Base-by-base conservation (phyloP, 202 grass and related monocot species). In the Miscanthus sacchariflorus region DNA sequence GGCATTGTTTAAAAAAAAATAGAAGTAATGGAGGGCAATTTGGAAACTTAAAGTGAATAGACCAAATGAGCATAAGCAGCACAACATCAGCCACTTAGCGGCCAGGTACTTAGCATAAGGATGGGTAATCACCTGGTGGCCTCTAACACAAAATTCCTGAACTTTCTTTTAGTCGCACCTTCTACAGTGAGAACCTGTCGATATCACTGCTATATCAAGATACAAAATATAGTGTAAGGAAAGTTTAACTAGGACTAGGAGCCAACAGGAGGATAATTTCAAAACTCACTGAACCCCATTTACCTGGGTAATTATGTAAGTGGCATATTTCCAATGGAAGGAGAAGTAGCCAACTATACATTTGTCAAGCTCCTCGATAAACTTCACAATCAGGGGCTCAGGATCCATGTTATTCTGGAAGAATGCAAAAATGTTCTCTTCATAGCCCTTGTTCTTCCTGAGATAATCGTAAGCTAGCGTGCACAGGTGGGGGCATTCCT, bases 331-430 rank as follows among this genome's bases (percentile, higher is more conserved):
- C 96, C 96, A 99, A 68, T 99, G 94, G 88, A 95, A 99, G 42
- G 94, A 93, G 82, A 96, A 99, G 78, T 99, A 99, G 3, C 89
- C 86, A 38, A 99, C 87, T n/a, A 99, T 95, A 44, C 94, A 96
- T 70, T 85, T 96, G 35, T 99, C 96, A 27, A 99, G 81, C 46
- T 96, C 96, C 77, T 96, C 92, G 7, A 99, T 89, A 69, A 95
- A 91, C 77, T 91, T 93, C 15, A 90, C 89, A 77, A 90, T 86
- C 5, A 93, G 45, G 74, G 72, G 24, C 6, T 92, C 90, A 15
- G 91, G 85, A 78, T 96, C 86, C 27, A 3, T 2, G 21, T 74
- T 86, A 75, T 83, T 91, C 14, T 93, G 83, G 79, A 99, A 96
- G 92, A 96, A 95, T 0, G 92, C 74, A 59, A 89, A 92, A 28